Base-by-base conservation (phyloP, 2,329 filamentous ascomycete species). In the Nannizziopsis barbatae region DNA sequence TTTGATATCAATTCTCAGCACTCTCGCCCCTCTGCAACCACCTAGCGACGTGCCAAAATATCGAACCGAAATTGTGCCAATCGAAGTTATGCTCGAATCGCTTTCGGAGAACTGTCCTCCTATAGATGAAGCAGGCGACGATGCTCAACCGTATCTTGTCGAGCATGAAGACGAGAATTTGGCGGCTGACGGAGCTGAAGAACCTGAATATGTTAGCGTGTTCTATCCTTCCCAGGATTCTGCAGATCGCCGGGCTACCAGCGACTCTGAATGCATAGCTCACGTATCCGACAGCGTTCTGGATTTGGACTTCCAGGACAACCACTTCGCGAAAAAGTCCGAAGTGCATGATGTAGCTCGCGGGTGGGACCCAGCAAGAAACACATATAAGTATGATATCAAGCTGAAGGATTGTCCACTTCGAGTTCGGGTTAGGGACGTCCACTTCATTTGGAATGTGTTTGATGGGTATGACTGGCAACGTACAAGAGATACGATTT, bases 391-490 rank as follows among this genome's bases (percentile, higher is more conserved):
- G 47, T 71, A 75, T 37, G 75, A 78, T 43, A 64, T 70, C 8
- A 79, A 82, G 52, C 71, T 81, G 7, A 73, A 74, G 35, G 74
- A 73, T 46, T 86, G 83, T 53, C 86, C 90, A 5, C 68, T 98
- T 11, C 81, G 80, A 54, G 73, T 95, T 2, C 80, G 80, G 4
- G 76, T 96, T 12, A 81, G 86, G 20, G 87, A 95, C 60, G 82
- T 95, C 5, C 87, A 96, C 62, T 71, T 95, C 45, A 95, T 96
- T 51, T 98, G 92, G 92, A 94, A 98, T 60, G 71, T 98, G 1
- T 95, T 92, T 64, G 92, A 98, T 69, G 92, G 92, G 1, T 98
- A 95, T 62, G 93, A 98, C 65, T 98, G 93, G 93, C 78, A 82
- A 56, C 77, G 79, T 38, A 98, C 93, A 0, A 78, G 90, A 38